A percentile compares a stretch with the other conserved stretches of the same genome.
Conservation (phyloP, 306 rosid genomes). For the Bauhinia variegata region DNA sequence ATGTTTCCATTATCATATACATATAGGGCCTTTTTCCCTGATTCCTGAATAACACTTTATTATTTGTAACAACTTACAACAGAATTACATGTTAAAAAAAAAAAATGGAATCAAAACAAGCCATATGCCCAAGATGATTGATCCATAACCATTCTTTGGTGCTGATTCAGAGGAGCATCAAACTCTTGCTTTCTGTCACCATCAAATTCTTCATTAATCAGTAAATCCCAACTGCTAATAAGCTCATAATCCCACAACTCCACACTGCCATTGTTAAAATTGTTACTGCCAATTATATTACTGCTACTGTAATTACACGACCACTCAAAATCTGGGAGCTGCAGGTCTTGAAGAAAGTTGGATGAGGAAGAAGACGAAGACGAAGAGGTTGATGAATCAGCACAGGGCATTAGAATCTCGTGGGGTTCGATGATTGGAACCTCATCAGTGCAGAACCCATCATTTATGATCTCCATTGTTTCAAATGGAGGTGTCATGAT, state of each 20-base stretch:
- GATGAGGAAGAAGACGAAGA: conserved; percentile 46
- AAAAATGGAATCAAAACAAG: conserved; percentile 36
- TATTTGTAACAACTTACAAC: conserved; percentile 36
- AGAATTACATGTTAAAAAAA: conserved; percentile 42
- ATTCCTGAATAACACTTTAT: conserved; percentile 35
- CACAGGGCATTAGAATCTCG: conserved; percentile 44
- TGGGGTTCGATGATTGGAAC: conserved; percentile 57
- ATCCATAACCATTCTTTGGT: conserved; percentile 50
- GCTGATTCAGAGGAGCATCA: conserved; percentile 48
- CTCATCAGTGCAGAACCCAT: conserved; percentile 66
- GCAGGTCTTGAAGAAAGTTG: conserved; percentile 53
- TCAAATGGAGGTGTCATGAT: conserved; percentile 41
- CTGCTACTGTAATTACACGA: conserved; percentile 24
- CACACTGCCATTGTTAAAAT: conserved; percentile 33
- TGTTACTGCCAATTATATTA: background rate
- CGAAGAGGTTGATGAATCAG: conserved; percentile 39
- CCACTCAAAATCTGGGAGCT: conserved; percentile 69
- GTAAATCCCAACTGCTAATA: conserved; percentile 54
- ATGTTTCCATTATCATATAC: conserved; percentile 31
- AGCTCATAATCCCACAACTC: conserved; percentile 71
- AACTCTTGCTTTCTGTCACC: conserved; percentile 42
- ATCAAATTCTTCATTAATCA: conserved; percentile 40
- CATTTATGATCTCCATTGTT: conserved; percentile 43
- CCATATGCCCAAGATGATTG: conserved; percentile 58
- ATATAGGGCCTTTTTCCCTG: conserved; percentile 29